Base-by-base conservation (phyloP, 2,329 filamentous ascomycete genomes). In the Pseudocercospora crystallina region DNA sequence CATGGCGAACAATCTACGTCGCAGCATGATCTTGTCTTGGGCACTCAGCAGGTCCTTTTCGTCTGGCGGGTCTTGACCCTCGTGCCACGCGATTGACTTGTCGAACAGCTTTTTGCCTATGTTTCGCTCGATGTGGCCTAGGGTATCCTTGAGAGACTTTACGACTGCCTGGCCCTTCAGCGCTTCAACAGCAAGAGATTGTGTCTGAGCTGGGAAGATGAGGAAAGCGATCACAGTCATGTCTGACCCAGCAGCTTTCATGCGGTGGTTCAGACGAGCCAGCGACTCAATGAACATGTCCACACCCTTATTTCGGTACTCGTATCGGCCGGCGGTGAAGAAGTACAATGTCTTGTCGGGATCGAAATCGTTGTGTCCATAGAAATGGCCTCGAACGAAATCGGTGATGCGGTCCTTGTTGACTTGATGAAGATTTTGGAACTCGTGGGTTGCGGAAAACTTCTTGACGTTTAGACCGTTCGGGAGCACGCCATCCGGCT, bases 281-380 rank as follows among this genome's bases (percentile, higher is more conserved):
- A 99, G 77, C 3, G 91, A 94, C 73, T 99, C 94, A 61, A 99
- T 95, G 72, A 97, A 99, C 94, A 99, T 97, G 72, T 99, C 94
- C 8, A 96, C 92, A 66, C 94, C 94, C 75, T 99, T 99, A 69
- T 99, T 99, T 59, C 94, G 81, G 80, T 92, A 99, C 72, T 99
- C 94, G 67, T 99, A 99, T 57, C 94, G 87, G 53, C 94, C 94
- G 5, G 94, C 88, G 3, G 91, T 99, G 78, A 99, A 99, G 74
- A 97, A 87, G 74, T 96, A 99, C 32, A 99, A 81, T 0, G 94
- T 99, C 72, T 97, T 96, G 54, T 97, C 91, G 11, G 90, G 85
- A 56, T 96, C 90, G 61, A 97, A 97, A 68, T 99, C 91, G 69
- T 96, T 95, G 74, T 97, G 91, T 9, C 94, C 94, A 68, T 97